These are phyloP conservation scores for Fraxinus nigra DNA, from an alignment of 305 asterid species.

Conservation along the genomic window DNA sequence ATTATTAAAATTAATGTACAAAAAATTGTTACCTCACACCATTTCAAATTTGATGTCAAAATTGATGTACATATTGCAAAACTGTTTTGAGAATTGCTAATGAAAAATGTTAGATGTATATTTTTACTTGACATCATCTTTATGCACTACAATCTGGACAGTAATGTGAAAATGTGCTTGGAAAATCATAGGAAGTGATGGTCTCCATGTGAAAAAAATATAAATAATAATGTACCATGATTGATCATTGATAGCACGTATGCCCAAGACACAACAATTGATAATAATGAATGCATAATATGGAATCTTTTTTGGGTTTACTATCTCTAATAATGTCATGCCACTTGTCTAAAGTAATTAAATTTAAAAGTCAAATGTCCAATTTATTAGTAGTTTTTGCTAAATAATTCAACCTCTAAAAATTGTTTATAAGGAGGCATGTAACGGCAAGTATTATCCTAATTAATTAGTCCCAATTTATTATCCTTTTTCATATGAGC, in stretches of 20 bases:
- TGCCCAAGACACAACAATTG: slow-evolving; percentile 7
- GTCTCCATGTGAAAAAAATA: not conserved
- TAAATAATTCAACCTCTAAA: not conserved
- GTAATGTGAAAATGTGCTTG: not conserved
- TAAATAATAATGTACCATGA: not conserved
- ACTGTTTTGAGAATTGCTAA: too few species aligned
- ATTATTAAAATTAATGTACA: not conserved
- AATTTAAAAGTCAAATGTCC: slow-evolving; percentile 24
- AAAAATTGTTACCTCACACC: not conserved
- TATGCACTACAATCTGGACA: not conserved
- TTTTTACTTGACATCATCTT: not conserved
- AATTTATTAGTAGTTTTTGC: not conserved
- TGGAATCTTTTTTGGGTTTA: slow-evolving; percentile 29
- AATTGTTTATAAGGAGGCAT: not conserved
- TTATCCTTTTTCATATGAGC: not conserved
- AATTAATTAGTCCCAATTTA: not conserved
- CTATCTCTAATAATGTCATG: slow-evolving; percentile 10
- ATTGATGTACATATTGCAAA: too few species aligned
- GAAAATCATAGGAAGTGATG: not conserved
- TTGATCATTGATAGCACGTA: not conserved
- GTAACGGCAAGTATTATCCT: not conserved
- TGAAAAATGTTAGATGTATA: not conserved
- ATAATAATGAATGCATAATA: slow-evolving; percentile 34
- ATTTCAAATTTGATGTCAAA: too few species aligned
- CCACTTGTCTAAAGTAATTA: slow-evolving; percentile 13